phyloP scores from a whole-genome alignment of 805 yeast species.

The Yarrowia sp. region DNA sequence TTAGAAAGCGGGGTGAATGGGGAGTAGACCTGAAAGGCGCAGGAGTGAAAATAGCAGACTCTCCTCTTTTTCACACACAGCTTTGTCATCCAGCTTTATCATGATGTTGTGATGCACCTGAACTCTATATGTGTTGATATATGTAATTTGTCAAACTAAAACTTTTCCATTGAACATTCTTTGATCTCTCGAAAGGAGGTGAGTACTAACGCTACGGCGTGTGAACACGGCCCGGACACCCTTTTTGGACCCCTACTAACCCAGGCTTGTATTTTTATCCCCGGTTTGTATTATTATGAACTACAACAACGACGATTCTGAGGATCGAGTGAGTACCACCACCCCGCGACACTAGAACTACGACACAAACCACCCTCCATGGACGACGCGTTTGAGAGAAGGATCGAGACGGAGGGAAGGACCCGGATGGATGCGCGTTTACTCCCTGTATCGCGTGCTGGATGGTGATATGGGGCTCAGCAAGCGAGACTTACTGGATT shows the following conservation, averaged over 20 bases:
- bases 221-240: not conserved
- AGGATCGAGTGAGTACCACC: slow-evolving; percentile 37
- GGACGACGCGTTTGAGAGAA: slow-evolving; percentile 9
- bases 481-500: not conserved
- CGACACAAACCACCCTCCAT: not conserved
- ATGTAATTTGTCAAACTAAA: slow-evolving; percentile 36
- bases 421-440: too few relatives aligned
- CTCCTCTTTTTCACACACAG: not conserved
- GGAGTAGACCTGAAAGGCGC: too few relatives aligned
- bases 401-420: not conserved
- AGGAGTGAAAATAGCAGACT: too few relatives aligned
- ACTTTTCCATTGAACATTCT: slow-evolving; percentile 31
- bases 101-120: slow-evolving; percentile 31
- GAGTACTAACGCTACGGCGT: slow-evolving; percentile 26
- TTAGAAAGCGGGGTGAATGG: not conserved
- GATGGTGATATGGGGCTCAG: not conserved
- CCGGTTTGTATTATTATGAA: slow-evolving; percentile 17
- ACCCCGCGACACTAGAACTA: slow-evolving; percentile 4
- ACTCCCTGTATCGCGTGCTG: not conserved
- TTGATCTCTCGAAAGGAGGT: slow-evolving; percentile 35
- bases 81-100: slow-evolving; percentile 1
- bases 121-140: slow-evolving; percentile 27
- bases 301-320: slow-evolving; percentile 35
- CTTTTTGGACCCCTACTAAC: slow-evolving; percentile 4
- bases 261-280: slow-evolving; percentile 38